Evolutionary conservation across 176 grass and related monocot genomes (phyloP), one percentile per base, ranked within the genome.

Genomic region (Carex littledalei): DNA sequence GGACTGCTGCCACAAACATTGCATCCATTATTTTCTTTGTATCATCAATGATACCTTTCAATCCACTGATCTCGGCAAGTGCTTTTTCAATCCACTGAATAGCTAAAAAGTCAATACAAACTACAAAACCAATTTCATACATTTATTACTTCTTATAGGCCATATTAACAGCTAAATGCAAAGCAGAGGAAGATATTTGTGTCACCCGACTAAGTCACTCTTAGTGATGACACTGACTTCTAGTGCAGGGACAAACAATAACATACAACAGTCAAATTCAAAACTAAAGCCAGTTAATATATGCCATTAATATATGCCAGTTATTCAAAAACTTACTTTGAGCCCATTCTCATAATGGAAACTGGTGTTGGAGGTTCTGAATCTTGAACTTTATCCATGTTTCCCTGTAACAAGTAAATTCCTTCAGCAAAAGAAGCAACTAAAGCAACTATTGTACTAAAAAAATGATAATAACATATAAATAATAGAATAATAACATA

Each of bases 321-420:
- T 61, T 50, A 87, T 52, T 81, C 47, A 63, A 65, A 65, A 75
- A 93, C 89, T 89, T 90, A 95, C 95, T 94, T 90, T 70, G 82
- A 90, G 70, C 91, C 83, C 91, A 94, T 92, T 82, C 80, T 94
- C 86, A 94, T 86, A 53, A 97, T 83, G 53, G 94, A 97, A 74
- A 81, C 67, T 73, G 94, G 94, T 43, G 94, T 97, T 70, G 88
- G 86, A 49, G 94, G 95, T 82, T 98, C 93, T 21, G 88, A 94
- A 73, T 94, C 92, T 91, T 91, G 95, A 85, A 94, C 88, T 88
- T 93, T 97, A 73, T 88, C 90, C 56, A 63, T 43, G 35, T 92
- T 91, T 84, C 94, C 95, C 95, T 98, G 91, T 86, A 82, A 86
- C 84, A 69, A 70, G 2, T 18, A 81, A 87, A 67, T 35, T 86